These are phyloP conservation scores for Penicillium tannophilum DNA, from an alignment of 495 filamentous ascomycete genomes.

Conservation along the genomic window DNA sequence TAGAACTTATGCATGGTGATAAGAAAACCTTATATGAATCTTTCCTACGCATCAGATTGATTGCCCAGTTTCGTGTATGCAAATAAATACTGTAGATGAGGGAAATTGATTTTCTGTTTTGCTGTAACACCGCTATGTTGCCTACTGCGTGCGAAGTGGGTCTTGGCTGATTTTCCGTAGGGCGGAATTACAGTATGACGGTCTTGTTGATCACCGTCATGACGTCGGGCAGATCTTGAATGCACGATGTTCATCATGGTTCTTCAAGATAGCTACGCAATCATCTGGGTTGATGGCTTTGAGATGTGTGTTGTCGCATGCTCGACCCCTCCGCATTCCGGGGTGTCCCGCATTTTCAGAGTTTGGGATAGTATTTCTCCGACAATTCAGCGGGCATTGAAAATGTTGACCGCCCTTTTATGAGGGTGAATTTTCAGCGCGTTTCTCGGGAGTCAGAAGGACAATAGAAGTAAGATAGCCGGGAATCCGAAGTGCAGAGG, in stretches of 20 bases:
- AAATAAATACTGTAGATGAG: neutral
- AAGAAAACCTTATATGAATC: neutral
- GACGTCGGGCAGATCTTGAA: neutral
- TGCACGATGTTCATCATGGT: neutral
- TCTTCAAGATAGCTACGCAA: neutral
- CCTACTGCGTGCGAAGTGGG: neutral
- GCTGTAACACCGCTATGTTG: neutral
- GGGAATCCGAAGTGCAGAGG: neutral
- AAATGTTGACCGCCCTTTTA: conserved; percentile 22
- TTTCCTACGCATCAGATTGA: neutral
- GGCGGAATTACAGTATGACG: conserved; percentile 2
- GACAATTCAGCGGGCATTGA: conserved; percentile 7
- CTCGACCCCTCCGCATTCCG: neutral
- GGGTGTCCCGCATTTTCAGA: conserved; percentile 5
- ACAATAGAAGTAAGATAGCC: neutral
- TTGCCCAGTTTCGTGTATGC: neutral
- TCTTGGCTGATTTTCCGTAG: neutral
- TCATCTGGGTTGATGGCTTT: neutral
- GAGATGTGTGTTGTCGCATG: neutral
- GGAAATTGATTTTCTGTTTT: neutral
- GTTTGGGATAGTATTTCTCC: conserved; percentile 13
- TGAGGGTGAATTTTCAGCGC: conserved; percentile 24
- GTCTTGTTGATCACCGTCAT: neutral
- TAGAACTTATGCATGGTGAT: neutral
- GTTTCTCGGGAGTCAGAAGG: conserved; percentile 25